A percentile compares a stretch with the other conserved stretches of the same genome.
These are phyloP conservation scores for Sphaerostilbella broomeana DNA, from an alignment of 2,329 filamentous ascomycete genomes.

Conservation along the genomic window DNA sequence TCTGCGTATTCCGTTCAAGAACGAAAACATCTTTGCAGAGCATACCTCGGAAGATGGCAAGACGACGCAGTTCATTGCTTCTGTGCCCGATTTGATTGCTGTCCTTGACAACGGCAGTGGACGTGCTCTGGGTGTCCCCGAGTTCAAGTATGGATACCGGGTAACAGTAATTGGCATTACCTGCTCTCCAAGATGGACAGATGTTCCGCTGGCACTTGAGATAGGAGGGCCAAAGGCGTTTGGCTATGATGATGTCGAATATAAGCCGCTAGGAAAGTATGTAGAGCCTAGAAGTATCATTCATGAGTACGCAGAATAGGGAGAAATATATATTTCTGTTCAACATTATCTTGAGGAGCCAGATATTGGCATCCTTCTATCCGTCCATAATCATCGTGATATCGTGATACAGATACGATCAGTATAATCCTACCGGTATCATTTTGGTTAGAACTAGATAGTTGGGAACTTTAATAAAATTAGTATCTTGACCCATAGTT, in stretches of 20 bases:
- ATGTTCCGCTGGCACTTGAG: constrained; percentile 39
- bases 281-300: constrained; percentile 49
- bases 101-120: constrained; percentile 33
- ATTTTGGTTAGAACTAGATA: no score
- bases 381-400: no score
- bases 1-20: constrained; percentile 49
- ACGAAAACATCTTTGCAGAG: constrained; percentile 46
- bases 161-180: constrained; percentile 46
- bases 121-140: constrained; percentile 31
- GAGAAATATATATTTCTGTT: no score
- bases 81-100: constrained; percentile 36
- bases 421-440: no score
- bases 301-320: constrained; percentile 17
- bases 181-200: constrained; percentile 48
- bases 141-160: constrained; percentile 27
- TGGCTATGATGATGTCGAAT: constrained; percentile 35
- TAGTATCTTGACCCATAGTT: no score
- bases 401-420: no score
- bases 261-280: constrained; percentile 45
- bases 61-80: constrained; percentile 24
- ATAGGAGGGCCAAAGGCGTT: constrained; percentile 38
- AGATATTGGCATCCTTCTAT: no score
- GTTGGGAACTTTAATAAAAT: no score
- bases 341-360: no score
- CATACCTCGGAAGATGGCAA: constrained; percentile 16